Conservation (phyloP, 2,329 filamentous ascomycete species). For the Allantophomopsis lycopodina region DNA sequence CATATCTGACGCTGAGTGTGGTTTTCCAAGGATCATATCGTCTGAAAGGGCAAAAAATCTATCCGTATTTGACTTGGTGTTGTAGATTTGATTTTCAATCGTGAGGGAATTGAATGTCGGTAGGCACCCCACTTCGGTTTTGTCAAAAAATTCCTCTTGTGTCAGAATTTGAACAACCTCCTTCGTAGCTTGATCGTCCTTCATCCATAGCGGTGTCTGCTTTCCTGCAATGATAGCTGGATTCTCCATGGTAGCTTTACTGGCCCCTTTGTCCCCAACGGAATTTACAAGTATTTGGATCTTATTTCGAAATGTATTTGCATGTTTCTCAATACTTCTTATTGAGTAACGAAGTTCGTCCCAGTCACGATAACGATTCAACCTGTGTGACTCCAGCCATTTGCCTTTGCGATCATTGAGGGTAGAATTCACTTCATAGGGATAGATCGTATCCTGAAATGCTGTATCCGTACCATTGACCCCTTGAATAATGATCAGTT, state of each 20-base stretch:
- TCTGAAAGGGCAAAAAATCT: conserved; percentile 26
- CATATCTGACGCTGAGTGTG: conserved; percentile 26
- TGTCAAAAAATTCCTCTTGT: conserved; percentile 27
- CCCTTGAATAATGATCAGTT: conserved; percentile 7
- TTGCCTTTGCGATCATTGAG: conserved; percentile 25
- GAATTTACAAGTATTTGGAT: conserved; percentile 28
- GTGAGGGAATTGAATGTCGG: conserved; percentile 29
- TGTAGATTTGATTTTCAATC: conserved; percentile 28
- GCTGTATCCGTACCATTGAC: conserved; percentile 26
- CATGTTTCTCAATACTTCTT: conserved; percentile 25
- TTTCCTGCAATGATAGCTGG: conserved; percentile 12
- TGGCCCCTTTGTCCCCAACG: conserved; percentile 11
- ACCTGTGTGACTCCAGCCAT: conserved; percentile 25
- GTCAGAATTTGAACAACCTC: conserved; percentile 21
- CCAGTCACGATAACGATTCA: conserved; percentile 30
- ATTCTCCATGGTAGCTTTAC: conserved; percentile 9
- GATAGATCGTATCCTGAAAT: conserved; percentile 21
- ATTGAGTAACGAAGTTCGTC: conserved; percentile 29
- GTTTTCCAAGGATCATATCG: conserved; percentile 27
- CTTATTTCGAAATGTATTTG: conserved; percentile 25
- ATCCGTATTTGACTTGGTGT: conserved; percentile 25
- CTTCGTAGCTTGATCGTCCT: conserved; percentile 16
- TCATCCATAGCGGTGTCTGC: conserved; percentile 24
- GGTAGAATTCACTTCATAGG: conserved; percentile 24
- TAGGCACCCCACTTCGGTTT: conserved; percentile 21